These are phyloP conservation scores for Candida ficus DNA, from an alignment of 805 yeast genomes.

Conservation along the genomic window DNA sequence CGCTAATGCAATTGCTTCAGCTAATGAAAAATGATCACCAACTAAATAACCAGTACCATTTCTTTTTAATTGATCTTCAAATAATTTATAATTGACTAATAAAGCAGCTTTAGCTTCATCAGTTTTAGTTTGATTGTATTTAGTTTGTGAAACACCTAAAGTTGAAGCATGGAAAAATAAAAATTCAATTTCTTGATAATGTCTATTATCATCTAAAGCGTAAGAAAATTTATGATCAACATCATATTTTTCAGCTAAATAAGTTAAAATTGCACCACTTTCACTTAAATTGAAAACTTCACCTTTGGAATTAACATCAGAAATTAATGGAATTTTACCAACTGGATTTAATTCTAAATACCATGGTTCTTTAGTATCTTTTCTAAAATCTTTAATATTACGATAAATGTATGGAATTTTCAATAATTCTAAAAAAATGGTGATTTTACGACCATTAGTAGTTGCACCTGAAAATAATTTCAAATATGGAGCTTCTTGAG, in stretches of 20 bases:
- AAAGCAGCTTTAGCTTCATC: constrained; percentile 24
- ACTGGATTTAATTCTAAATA: constrained; percentile 51
- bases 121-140: constrained; percentile 35
- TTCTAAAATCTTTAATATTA: constrained; percentile 31
- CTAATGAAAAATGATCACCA: constrained; percentile 53
- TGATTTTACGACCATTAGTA: constrained; percentile 36
- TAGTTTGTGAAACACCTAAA: constrained; percentile 57
- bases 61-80: constrained; percentile 42
- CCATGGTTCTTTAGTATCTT: constrained; percentile 52
- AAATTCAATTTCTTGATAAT: constrained; percentile 50
- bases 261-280: constrained; percentile 56
- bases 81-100: constrained; percentile 42
- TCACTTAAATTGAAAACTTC: constrained; percentile 42
- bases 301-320: constrained; percentile 33
- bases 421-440: constrained; percentile 32
- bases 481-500: constrained; percentile 33
- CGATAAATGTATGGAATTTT: constrained; percentile 29
- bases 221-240: constrained; percentile 38
- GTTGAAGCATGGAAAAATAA: constrained; percentile 54
- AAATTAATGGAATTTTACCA: constrained; percentile 56
- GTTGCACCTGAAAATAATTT: constrained; percentile 37
- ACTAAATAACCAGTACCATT: constrained; percentile 47
- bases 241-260: constrained; percentile 56
- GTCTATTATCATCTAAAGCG: constrained; percentile 32
- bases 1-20: constrained; percentile 47